These are phyloP conservation scores for Aphanomyces astaci DNA, from an alignment of 352 stramenopile genomes.

Conservation along the genomic window DNA sequence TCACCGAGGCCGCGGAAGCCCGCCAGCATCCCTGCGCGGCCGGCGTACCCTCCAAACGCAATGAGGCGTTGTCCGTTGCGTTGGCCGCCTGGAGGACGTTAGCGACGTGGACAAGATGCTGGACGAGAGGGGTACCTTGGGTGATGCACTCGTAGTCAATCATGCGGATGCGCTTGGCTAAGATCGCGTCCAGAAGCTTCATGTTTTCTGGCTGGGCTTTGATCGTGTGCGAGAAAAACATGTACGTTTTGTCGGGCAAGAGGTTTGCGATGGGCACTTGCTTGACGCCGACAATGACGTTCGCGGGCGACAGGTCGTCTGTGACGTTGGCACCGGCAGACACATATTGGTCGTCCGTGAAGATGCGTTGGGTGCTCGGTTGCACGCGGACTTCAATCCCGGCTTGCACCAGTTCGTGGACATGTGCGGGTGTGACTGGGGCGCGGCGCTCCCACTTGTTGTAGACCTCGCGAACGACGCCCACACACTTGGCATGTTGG, in stretches of 20 bases:
- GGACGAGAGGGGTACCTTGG: too few species aligned
- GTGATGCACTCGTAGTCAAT: constrained; percentile 97
- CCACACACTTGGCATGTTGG: constrained; percentile 46
- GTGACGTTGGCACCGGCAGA: constrained; percentile 80
- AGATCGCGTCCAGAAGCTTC: constrained; percentile 86
- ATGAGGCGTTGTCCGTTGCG: constrained; percentile 81
- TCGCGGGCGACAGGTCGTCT: constrained; percentile 82
- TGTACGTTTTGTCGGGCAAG: constrained; percentile 89
- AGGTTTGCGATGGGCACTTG: constrained; percentile 79
- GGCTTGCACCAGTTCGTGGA: constrained; percentile 66
- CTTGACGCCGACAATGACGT: constrained; percentile 95
- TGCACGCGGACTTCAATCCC: constrained; percentile 91
- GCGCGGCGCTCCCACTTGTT: constrained; percentile 94
- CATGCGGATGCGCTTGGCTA: constrained; percentile 88
- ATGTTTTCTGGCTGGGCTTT: constrained; percentile 96
- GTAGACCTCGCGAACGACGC: constrained; percentile 91
- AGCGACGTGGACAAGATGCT: too few species aligned
- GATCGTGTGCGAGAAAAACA: constrained; percentile 97
- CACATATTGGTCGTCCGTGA: constrained; percentile 89
- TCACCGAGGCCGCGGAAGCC: constrained; percentile 90
- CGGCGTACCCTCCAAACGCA: constrained; percentile 92
- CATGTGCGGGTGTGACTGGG: constrained; percentile 86
- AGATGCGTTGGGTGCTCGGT: constrained; percentile 87
- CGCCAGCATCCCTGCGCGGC: constrained; percentile 91
- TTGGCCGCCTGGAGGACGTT: constrained; percentile 44